Evolutionary conservation across 2,329 filamentous ascomycete species (phyloP).

Genomic region (Aurifilum marmelostoma): DNA sequence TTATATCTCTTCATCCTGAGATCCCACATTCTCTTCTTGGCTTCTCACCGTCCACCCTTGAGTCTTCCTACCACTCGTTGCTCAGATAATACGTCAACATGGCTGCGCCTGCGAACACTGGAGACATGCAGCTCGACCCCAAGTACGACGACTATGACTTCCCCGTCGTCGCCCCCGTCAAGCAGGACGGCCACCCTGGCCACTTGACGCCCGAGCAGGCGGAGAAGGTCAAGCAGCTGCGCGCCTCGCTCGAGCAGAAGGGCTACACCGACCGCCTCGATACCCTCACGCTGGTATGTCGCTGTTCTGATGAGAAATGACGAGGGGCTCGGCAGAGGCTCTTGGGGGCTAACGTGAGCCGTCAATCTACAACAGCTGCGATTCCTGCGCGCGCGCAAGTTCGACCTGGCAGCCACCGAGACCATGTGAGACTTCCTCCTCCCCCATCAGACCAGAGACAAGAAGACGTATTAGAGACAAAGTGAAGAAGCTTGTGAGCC

Average conservation of each 20-base stretch:
- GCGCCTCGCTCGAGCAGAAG: constrained; percentile 79
- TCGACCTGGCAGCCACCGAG: constrained; percentile 82
- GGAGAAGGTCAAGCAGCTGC: constrained; percentile 85
- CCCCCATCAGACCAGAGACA: background rate
- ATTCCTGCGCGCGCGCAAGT: constrained; percentile 93
- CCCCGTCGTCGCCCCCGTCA: constrained; percentile 74
- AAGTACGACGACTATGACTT: constrained; percentile 98
- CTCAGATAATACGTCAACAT: constrained; percentile 28
- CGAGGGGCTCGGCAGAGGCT: background rate
- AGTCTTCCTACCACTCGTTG: background rate
- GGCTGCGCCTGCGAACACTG: constrained; percentile 33
- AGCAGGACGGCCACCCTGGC: constrained; percentile 80
- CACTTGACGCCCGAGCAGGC: constrained; percentile 85
- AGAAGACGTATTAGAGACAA: background rate
- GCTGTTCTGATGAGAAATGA: background rate
- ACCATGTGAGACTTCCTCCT: constrained; percentile 70
- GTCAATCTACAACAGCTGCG: constrained; percentile 63
- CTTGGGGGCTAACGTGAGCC: constrained; percentile 22
- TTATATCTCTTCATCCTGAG: background rate
- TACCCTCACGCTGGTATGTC: constrained; percentile 81
- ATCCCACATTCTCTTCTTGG: background rate
- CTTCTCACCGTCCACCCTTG: constrained; percentile 19
- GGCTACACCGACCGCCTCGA: constrained; percentile 86
- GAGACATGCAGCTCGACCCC: constrained; percentile 67
- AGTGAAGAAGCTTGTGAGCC: too few relatives aligned